Conservation (phyloP, 306 rosid species). For the Prosopis cineraria region DNA sequence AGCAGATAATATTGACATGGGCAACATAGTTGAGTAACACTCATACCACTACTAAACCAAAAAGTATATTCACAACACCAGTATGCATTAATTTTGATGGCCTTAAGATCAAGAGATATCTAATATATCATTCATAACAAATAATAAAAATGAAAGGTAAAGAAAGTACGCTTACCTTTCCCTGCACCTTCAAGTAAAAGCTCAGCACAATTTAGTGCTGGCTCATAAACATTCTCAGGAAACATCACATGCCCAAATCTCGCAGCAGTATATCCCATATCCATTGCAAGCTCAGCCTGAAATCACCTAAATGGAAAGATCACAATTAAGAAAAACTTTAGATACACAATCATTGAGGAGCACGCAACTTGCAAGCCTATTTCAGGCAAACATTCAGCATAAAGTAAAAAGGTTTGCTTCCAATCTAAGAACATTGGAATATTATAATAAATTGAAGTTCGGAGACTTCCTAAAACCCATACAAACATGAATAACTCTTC, state of each 20-base stretch:
- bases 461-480: not conserved
- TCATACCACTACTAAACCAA: constrained; percentile 24
- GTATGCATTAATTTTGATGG: constrained; percentile 24
- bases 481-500: not conserved
- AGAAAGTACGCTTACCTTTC: constrained; percentile 55
- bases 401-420: not conserved
- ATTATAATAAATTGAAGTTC: not conserved
- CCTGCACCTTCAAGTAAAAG: constrained; percentile 93
- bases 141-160: constrained; percentile 25
- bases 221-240: constrained; percentile 95
- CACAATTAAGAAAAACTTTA: constrained; percentile 57
- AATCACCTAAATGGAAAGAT: constrained; percentile 67
- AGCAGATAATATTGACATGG: constrained; percentile 15
- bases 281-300: constrained; percentile 98
- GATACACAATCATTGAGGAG: constrained; percentile 32
- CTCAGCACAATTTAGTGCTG: constrained; percentile 87
- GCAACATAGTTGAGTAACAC: constrained; percentile 18
- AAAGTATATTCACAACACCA: constrained; percentile 15
- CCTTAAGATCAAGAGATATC: constrained; percentile 32
- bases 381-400: constrained; percentile 22
- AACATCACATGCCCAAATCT: constrained; percentile 99
- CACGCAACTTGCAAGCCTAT: constrained; percentile 20
- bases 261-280: constrained; percentile 87
- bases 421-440: not conserved
- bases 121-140: not conserved